Conservation (phyloP, 331 rosid species). For the Rhamnella rubrinervis region DNA sequence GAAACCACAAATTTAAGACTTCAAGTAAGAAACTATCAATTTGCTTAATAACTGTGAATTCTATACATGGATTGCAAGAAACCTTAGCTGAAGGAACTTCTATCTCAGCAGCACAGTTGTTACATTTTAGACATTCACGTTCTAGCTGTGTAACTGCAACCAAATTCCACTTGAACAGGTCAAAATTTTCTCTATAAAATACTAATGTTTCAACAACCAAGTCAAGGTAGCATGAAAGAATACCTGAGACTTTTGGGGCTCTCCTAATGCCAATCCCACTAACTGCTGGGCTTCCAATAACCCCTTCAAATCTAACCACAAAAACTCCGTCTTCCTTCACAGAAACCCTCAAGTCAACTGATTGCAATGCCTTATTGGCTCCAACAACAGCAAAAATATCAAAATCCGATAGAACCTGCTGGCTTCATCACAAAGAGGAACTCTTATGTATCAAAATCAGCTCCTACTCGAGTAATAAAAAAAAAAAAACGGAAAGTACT, state of each 20-base stretch:
- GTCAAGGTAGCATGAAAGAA: slow-evolving; percentile 2
- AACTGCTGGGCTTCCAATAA: slow-evolving; percentile 69
- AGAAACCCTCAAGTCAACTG: slow-evolving; percentile 51
- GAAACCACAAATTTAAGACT: slow-evolving; percentile 31
- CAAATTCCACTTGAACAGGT: slow-evolving; percentile 10
- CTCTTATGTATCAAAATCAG: not conserved
- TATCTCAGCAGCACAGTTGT: slow-evolving; percentile 51
- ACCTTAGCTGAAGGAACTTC: slow-evolving; percentile 81
- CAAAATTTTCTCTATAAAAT: not conserved
- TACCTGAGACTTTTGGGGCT: slow-evolving; percentile 52
- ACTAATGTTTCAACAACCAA: not conserved
- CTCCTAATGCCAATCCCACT: slow-evolving; percentile 79
- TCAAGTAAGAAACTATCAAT: slow-evolving; percentile 30
- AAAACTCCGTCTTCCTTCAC: slow-evolving; percentile 64
- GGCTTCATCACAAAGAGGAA: slow-evolving; percentile 18
- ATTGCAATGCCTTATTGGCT: slow-evolving; percentile 75
- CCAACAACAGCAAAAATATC: slow-evolving; percentile 79
- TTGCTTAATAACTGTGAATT: slow-evolving; percentile 22
- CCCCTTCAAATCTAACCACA: slow-evolving; percentile 68
- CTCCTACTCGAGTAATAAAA: no score
- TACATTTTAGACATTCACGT: slow-evolving; percentile 51
- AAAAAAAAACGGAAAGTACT: no score
- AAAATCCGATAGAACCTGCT: slow-evolving; percentile 74
- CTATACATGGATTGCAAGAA: slow-evolving; percentile 27
- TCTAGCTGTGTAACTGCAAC: slow-evolving; percentile 46